Conservation (phyloP, 805 yeast genomes). For the Lachancea mirantina region DNA sequence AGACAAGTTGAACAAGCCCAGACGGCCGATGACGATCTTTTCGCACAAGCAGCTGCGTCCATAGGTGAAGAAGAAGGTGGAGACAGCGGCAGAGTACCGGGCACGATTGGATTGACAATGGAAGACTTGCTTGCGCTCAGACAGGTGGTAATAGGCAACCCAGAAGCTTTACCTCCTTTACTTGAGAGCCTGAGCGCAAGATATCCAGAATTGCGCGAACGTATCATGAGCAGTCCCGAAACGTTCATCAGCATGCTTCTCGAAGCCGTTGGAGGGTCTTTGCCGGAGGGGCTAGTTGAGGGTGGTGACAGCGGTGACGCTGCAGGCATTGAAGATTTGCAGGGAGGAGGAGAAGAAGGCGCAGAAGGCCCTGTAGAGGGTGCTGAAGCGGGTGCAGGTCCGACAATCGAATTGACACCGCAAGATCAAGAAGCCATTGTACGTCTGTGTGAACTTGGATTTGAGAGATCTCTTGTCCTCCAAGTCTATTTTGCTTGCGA, state of each 20-base stretch:
- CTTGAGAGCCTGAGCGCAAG: conserved; percentile 73
- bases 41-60: conserved; percentile 37
- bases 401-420: conserved; percentile 53
- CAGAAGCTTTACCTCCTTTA: conserved; percentile 79
- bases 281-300: conserved; percentile 40
- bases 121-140: conserved; percentile 55
- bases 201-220: conserved; percentile 77
- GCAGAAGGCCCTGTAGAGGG: conserved; percentile 36
- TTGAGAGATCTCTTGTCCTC: conserved; percentile 77
- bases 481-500: conserved; percentile 98
- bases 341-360: conserved; percentile 23
- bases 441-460: conserved; percentile 87
- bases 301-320: no score
- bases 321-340: conserved; percentile 9
- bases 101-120: conserved; percentile 38
- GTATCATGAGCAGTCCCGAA: conserved; percentile 84
- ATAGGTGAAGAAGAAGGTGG: conserved; percentile 18
- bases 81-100: conserved; percentile 29
- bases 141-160: conserved; percentile 73
- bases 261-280: conserved; percentile 47
- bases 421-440: conserved; percentile 87
- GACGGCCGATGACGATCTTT: conserved; percentile 34
- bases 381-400: conserved; percentile 31
- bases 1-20: conserved; percentile 15
- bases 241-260: conserved; percentile 70